Evolutionary conservation across 352 stramenopile species (phyloP), one percentile per base, ranked within the genome.

Genomic region (Globisporangium perplexum): DNA sequence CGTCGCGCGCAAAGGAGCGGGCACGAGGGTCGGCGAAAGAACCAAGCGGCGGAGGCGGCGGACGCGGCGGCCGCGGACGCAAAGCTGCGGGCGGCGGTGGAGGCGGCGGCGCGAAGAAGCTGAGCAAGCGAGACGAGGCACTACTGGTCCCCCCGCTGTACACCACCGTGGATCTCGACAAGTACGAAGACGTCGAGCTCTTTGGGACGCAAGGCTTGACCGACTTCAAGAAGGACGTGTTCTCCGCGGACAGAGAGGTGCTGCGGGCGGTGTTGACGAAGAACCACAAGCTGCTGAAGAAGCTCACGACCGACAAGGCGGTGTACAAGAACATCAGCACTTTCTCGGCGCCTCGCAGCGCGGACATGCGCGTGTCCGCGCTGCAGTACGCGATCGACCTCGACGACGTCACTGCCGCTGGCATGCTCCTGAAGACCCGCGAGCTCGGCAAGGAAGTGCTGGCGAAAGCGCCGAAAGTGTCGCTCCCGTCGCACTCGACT

Each of bases 261-360:
- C 60, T 90, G 28, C 78, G 82, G 3, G 78, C 78, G 0, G 82
- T 90, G 42, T 55, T 90, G 18, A 88, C 77, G 36, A 74, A 75
- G 50, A 79, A 92, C 59, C 57, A 84, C 60, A 77, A 83, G 55
- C n/a, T 90, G 44, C 58, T 92, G 14, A 83, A 87, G 65, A 73
- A 71, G 38, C 62, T 90, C 2, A 85, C 72, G 24, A 74, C 65
- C 0, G 65, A 86, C 51, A 72, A 74, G 47, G 53, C 60, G 1
- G 50, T 68, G 28, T 77, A 76, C 57, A 72, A 69, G 43, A 51
- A 68, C 11, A 60, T 92, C 48, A 74, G 70, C 50, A 74, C 78
- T 17, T 86, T 86, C 50, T 60, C 65, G 24, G 63, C 74, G 10
- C 23, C 53, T 4, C 73, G 68, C 10, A 82, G 82, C 52, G 66